These are phyloP conservation scores for Cladosporium sp. DNA, from an alignment of 2,329 filamentous ascomycete species.

Conservation along the genomic window DNA sequence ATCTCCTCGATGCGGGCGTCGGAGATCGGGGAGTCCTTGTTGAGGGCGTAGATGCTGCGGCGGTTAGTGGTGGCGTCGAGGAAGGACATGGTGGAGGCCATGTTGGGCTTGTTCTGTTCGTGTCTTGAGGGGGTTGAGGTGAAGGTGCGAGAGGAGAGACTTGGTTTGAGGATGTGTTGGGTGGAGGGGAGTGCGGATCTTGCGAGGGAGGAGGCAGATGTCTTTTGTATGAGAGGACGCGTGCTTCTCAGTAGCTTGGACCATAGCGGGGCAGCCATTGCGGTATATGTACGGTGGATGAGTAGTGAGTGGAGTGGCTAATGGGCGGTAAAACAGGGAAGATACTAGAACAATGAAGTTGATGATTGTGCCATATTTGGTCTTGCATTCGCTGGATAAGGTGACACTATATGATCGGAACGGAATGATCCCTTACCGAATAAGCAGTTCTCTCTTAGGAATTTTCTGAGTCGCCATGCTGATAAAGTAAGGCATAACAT, in stretches of 20 bases:
- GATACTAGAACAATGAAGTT: background rate
- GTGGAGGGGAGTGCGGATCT: background rate
- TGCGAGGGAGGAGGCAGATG: background rate
- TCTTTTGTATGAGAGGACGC: slow-evolving; percentile 3
- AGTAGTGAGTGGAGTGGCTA: background rate
- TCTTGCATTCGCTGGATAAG: no score
- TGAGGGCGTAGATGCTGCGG: slow-evolving; percentile 50
- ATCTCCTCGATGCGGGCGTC: slow-evolving; percentile 68
- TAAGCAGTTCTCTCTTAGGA: no score
- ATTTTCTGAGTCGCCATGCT: no score
- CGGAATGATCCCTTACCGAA: no score
- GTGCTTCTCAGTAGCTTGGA: slow-evolving; percentile 1
- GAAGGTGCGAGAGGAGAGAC: background rate
- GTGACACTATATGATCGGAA: no score
- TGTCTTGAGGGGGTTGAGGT: slow-evolving; percentile 14
- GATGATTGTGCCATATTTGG: no score
- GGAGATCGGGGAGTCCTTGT: slow-evolving; percentile 62
- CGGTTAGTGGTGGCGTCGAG: slow-evolving; percentile 63
- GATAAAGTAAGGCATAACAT: no score
- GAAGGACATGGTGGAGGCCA: slow-evolving; percentile 44
- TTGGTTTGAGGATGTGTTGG: background rate
- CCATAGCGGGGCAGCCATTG: slow-evolving; percentile 12
- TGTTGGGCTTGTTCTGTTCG: slow-evolving; percentile 24
- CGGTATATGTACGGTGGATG: background rate
- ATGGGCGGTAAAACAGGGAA: background rate